Base-by-base conservation (phyloP, 805 yeast genomes). In the Wickerhamiella bombiphila region DNA sequence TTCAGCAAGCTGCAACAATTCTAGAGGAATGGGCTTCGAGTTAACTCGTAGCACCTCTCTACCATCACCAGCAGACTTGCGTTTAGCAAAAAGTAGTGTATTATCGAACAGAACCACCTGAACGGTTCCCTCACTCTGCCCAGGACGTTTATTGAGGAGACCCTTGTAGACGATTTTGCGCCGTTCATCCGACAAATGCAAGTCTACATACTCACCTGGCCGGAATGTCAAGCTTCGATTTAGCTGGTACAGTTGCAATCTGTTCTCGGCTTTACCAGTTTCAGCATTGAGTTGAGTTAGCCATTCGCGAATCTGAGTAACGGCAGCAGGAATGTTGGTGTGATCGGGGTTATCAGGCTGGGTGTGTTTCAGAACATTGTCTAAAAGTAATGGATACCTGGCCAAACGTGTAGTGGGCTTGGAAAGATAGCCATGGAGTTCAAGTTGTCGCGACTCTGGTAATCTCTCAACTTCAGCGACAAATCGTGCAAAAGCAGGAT, bases 391-490 rank as follows among this genome's bases (percentile, higher is more conserved):
- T 46, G 93, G 94, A 59, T 91, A 91, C 47, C 97, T 68, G 7
- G 96, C 97, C 22, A 95, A 85, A 55, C 98, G 72, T 13, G 95
- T 85, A 2, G 94, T 86, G 36, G 97, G 96, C 53, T 88, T 93
- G 5, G 94, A 82, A 45, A 91, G 66, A 52, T 85, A 91, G 0
- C 97, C 91, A 19, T 88, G 80, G 38, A 91, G 75, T 58, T 93
- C 96, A 42, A 88, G 73, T 59, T 85, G 81, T 51, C 94, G 70
- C 26, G 83, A 72, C 62, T 81, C 94, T 3, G 82, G 82, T 46
- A 79, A 65, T 51, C 82, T 72, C 50, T 81, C 93, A 3, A 86
- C 80, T 40, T 83, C 95, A 52, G 82, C 94, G 40, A 88, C 81
- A 57, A 91, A 91, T 52, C 91, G 65, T n/a, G 93, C 86, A 63